Base-by-base conservation (phyloP, 345 rosid species). In the Corchorus olitorius region DNA sequence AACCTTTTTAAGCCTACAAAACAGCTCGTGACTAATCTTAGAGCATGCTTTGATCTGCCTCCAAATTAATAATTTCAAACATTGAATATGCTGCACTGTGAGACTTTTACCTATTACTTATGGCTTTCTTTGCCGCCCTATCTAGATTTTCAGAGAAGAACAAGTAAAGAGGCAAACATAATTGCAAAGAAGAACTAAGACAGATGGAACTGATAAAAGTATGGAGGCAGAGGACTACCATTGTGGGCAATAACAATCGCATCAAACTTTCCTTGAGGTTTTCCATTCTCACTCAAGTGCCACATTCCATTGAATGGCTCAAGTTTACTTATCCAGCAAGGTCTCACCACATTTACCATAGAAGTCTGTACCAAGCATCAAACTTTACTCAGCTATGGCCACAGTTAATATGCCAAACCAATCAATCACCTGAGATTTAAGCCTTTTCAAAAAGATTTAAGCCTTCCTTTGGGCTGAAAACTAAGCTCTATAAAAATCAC, bases 321-420 rank as follows among this genome's bases (percentile, higher is more conserved):
- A 2, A 95, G 79, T 84, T 86, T 90, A 85, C 97, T 91, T 66
- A 93, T 89, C 96, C 99, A 95, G 88, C 94, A 92, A 84, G 98
- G 99, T 75, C 99, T 91, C 75, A 83, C 92, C 79, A 95, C 85
- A 82, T 85, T 77, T 54, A 89, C 91, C 89, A 86, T 65, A 76
- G 76, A 72, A 77, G 87, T 90, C 99, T 93, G 87, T 86, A 81
- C 19, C 58, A 82, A 62, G 74, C 34, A 81, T 74, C 56, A 66
- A 84, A 48, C 4, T 35, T 7, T 39, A 22, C 61, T 76, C 35
- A 62, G 73, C 8, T 70, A 70, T 34, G 34, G 17, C 33, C 61
- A 16, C 46, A 15, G 46, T 70, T 34, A 70, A 70, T 52, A 70
- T 52, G 61, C 34, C 61, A 70, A 34, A 27, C 22, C 17, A 34